Evolutionary conservation across 83 land plant species (phyloP), one percentile per base, ranked within the genome.

Genomic region (Diphasiastrum complanatum): DNA sequence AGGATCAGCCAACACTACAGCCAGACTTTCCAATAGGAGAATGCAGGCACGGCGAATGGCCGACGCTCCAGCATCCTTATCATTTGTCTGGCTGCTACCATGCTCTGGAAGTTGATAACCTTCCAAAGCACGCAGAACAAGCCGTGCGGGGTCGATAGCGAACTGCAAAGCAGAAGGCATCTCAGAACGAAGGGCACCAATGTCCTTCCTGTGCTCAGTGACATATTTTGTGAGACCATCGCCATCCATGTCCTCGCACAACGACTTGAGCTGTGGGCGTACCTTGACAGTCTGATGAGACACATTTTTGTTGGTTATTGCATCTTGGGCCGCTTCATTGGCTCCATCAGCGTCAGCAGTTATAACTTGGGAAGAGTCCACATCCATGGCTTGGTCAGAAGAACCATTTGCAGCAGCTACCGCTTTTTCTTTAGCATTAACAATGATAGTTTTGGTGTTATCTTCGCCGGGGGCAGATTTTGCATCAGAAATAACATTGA

Each of bases 31-130:
- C 87, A 92, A 78, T 60, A 92, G 67, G 75, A 88, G 87, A 23
- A 88, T 78, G 63, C 95, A 88, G 50, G 95, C 81, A 36, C 89
- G 74, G 18, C 95, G 81, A 38, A 67, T 61, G 6, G 87, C 96
- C 63, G 82, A 64, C 18, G 80, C 74, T 28, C 27, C 76, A 47
- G 83, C 50, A 61, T 82, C 85, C 71, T 74, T 92, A 22, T 22
- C 63, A 49, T 8, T 22, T 8, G 20, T 22, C 26, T 33, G 14
- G 5, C 28, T n/a, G 19, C 45, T 73, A 45, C 71, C 34, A n/a
- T 33, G 67, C 28, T 83, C 91, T 16, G 51, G 43, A 26, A 38
- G 37, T 79, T 85, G 69, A 80, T 86, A 64, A 72, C 89, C 83
- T 50, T 81, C 81, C 83, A 85, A 68, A 25, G 91, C 86, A 41